Evolutionary conservation across 106 monocot genomes (phyloP), one percentile per base, ranked within the genome.

Genomic region (Dendrobium nobile): DNA sequence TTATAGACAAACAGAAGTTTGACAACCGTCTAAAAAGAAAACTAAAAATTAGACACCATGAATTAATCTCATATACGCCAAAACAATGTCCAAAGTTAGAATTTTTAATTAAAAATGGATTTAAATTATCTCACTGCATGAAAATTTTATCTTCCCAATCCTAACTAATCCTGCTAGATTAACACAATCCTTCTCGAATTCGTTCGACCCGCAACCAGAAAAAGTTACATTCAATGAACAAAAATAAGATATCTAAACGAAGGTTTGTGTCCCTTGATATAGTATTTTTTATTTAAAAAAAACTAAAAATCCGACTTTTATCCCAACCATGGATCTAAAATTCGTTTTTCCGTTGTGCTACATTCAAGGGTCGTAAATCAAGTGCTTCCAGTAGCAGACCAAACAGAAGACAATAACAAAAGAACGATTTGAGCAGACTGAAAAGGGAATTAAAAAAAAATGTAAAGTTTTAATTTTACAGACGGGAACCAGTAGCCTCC

Each of bases 401-500:
- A 73, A 73, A 73, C 41, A 20, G 20, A 43, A 70, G 9, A 73
- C 0, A 73, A 40, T 42, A 73, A 1, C 51, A 51, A 5, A 42
- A 43, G 73, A 31, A 54, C 16, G 9, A 51, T 51, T 9, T 77
- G 54, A 28, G 31, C 19, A 4, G 0, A 77, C 0, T 65, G n/a
- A 59, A 73, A 18, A 24, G 41, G 22, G 31, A 31, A 31, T 31
- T 31, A 10, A 28, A 8, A 56, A 55, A 13, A 41, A 9, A 28
- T 9, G 4, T 31, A 70, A 13, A 70, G 3, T 9, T 70, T 68
- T n/a, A 27, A 22, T 15, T 31, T 10, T 74, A 48, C 82, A 22
- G 48, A 96, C 93, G 96, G 28, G 96, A 92, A 33, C 96, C 96
- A 22, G 90, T 86, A 84, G 93, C 82, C 20, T 90, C 96, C 96